These are phyloP conservation scores for Claviceps paspali DNA, from an alignment of 2,329 filamentous ascomycete genomes.

Conservation along the genomic window DNA sequence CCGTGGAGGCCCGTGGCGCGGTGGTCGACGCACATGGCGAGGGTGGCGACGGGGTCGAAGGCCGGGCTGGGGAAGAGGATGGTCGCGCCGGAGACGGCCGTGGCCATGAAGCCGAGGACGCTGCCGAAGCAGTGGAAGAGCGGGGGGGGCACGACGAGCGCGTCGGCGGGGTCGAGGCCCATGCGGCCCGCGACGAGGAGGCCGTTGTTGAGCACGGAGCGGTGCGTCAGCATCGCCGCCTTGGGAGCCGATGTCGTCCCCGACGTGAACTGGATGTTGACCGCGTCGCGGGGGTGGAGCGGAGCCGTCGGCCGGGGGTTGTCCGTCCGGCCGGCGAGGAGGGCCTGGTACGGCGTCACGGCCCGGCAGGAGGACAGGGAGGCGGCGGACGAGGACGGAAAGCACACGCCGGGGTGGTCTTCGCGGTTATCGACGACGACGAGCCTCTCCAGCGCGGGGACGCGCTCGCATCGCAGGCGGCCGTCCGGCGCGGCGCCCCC, in stretches of 20 bases:
- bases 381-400: too few relatives aligned
- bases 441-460: conserved; percentile 56
- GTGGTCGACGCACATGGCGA: conserved; percentile 40
- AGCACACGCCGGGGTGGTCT: conserved; percentile 29
- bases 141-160: conserved; percentile 72
- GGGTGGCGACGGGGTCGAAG: conserved; percentile 63
- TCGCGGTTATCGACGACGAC: conserved; percentile 66
- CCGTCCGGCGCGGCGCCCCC: too few relatives aligned
- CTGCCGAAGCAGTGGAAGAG: conserved; percentile 85
- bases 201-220: conserved; percentile 85
- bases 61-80: conserved; percentile 79
- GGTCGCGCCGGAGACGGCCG: conserved; percentile 60
- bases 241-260: conserved; percentile 89
- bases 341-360: conserved; percentile 30
- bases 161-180: conserved; percentile 58
- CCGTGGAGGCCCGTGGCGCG: conserved; percentile 59
- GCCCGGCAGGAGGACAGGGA: too few relatives aligned
- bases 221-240: conserved; percentile 77
- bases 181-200: conserved; percentile 71
- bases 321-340: too few relatives aligned
- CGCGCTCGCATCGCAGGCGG: too few relatives aligned
- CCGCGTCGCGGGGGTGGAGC: conserved; percentile 49
- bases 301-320: too few relatives aligned
- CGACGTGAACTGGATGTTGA: conserved; percentile 94
- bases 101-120: conserved; percentile 92